These are phyloP conservation scores for Castanopsis chinensis DNA, from an alignment of 306 rosid species.

Conservation along the genomic window DNA sequence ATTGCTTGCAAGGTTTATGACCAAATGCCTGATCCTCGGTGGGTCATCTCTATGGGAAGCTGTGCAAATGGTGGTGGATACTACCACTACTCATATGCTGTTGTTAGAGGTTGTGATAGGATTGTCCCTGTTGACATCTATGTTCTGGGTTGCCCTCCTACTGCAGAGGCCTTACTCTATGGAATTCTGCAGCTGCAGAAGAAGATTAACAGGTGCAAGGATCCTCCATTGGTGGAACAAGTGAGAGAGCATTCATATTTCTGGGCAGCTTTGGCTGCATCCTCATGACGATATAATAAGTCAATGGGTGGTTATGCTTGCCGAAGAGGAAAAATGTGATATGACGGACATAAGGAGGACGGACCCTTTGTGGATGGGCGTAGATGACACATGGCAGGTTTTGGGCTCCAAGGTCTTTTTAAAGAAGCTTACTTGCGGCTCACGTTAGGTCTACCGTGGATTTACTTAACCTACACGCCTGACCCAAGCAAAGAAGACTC, in stretches of 20 bases:
- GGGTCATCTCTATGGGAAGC: slow-evolving; percentile 99
- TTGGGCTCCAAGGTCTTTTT: too few relatives aligned
- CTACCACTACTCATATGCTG: slow-evolving; percentile 94
- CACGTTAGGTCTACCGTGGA: too few relatives aligned
- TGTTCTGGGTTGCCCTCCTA: slow-evolving; percentile 97
- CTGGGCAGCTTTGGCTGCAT: slow-evolving; percentile 30
- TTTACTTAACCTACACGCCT: too few relatives aligned
- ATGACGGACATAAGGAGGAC: too few relatives aligned
- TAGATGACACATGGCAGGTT: too few relatives aligned
- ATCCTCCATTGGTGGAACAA: slow-evolving; percentile 95
- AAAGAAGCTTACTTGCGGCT: too few relatives aligned
- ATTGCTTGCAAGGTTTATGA: slow-evolving; percentile 80
- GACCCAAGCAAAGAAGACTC: too few relatives aligned
- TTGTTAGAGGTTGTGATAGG: slow-evolving; percentile 94
- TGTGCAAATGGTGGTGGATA: slow-evolving; percentile 99
- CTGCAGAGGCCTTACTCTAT: slow-evolving; percentile 90
- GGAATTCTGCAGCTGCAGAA: slow-evolving; percentile 98
- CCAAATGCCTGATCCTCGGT: slow-evolving; percentile 98
- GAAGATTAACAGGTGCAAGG: slow-evolving; percentile 97
- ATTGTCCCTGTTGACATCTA: slow-evolving; percentile 95
- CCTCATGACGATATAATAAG: slow-evolving; percentile 37
- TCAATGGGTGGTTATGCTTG: slow-evolving; percentile 30
- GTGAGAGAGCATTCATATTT: slow-evolving; percentile 51
- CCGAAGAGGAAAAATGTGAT: too few relatives aligned
- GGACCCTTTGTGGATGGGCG: too few relatives aligned